phyloP scores from a whole-genome alignment of 257 asterid genomes.

The Mitragyna speciosa region DNA sequence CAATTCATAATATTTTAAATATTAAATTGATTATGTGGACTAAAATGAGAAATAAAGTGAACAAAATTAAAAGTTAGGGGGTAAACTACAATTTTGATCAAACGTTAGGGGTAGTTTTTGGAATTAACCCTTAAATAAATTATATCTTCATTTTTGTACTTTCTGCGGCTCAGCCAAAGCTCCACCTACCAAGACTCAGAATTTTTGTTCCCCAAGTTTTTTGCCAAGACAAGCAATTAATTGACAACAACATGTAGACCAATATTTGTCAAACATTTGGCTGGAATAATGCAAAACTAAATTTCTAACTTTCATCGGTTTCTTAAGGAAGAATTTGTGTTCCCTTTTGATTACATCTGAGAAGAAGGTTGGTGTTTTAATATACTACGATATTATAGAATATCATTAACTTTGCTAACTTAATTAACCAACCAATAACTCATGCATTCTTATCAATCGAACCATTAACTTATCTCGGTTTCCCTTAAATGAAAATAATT shows the following conservation, averaged over 20 bases:
- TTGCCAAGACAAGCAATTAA: neutral
- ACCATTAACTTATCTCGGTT: neutral
- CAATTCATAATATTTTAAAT: too few relatives aligned
- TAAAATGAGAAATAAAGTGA: too few relatives aligned
- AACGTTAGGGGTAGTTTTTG: too few relatives aligned
- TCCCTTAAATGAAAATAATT: neutral
- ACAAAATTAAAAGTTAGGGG: too few relatives aligned
- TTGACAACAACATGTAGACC: neutral
- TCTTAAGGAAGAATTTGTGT: neutral
- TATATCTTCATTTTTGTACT: neutral
- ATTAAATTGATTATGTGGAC: too few relatives aligned
- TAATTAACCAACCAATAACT: neutral
- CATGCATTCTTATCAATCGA: neutral
- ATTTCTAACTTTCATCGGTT: neutral
- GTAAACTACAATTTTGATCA: too few relatives aligned
- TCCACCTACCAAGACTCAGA: neutral
- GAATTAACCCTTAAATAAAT: too few relatives aligned
- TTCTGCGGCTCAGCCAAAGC: neutral
- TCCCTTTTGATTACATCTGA: neutral
- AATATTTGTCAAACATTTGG: neutral
- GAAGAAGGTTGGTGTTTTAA: neutral
- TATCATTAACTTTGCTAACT: neutral
- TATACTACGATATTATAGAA: too few relatives aligned
- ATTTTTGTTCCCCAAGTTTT: neutral
- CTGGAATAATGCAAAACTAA: neutral